These are phyloP conservation scores for Colletotrichum horii DNA, from an alignment of 2,329 filamentous ascomycete genomes.

Conservation along the genomic window DNA sequence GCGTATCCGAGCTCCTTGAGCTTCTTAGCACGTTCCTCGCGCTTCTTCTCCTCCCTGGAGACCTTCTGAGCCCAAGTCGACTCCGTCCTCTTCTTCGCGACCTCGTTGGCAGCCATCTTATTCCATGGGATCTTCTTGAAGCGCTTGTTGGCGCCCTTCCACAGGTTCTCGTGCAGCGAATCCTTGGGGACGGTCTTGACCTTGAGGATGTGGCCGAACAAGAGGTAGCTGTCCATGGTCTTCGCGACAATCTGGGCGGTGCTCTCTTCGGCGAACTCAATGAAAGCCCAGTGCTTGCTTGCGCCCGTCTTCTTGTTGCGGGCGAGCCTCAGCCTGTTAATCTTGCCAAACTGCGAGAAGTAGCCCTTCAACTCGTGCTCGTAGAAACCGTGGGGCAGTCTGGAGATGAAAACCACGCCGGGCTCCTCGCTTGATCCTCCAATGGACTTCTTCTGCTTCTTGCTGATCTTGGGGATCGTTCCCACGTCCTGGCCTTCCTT, in stretches of 20 bases:
- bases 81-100: constrained; percentile 76
- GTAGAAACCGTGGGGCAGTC: constrained; percentile 93
- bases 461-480: constrained; percentile 54
- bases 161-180: constrained; percentile 80
- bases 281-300: constrained; percentile 93
- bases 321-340: constrained; percentile 73
- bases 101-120: constrained; percentile 77
- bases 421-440: constrained; percentile 55
- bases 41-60: constrained; percentile 72
- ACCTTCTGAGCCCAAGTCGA: constrained; percentile 81
- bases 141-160: constrained; percentile 87
- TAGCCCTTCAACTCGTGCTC: constrained; percentile 94
- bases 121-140: constrained; percentile 81
- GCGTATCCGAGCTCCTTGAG: constrained; percentile 85
- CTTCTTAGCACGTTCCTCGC: constrained; percentile 73
- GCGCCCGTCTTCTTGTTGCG: constrained; percentile 91
- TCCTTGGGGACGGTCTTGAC: constrained; percentile 80
- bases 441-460: constrained; percentile 42
- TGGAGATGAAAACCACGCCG: constrained; percentile 88
- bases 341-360: constrained; percentile 90
- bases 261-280: constrained; percentile 82
- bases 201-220: constrained; percentile 93
- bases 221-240: constrained; percentile 97
- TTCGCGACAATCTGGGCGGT: constrained; percentile 89
- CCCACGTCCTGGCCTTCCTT: constrained; percentile 56